Evolutionary conservation across 352 stramenopile species (phyloP), one percentile per base, ranked within the genome.

Genomic region (Phytophthora pistaciae): DNA sequence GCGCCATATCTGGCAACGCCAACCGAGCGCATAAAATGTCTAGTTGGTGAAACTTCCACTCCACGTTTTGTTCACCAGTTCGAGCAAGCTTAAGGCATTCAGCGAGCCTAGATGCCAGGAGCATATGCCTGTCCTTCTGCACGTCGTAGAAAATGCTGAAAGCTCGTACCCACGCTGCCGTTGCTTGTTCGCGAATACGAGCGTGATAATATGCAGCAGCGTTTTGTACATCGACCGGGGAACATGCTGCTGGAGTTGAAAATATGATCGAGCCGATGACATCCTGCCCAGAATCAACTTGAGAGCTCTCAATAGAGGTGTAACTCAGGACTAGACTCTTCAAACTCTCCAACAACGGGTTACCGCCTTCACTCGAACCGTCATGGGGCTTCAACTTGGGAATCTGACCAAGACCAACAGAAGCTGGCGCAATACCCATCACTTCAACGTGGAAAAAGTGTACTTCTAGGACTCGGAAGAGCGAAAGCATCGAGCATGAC

Each of bases 381-480:
- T 75, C 67, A 42, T 74, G 66, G 21, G 25, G 44, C 4, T 46
- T 57, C 2, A 64, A 10, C 31, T 74, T 79, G 2, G 77, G 16
- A 55, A 91, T 84, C 42, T 95, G 89, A 5, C 91, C 91, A 14
- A 97, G 64, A 31, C 91, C 91, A 49, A 97, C 91, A 2, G 89
- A 96, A 25, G 88, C 89, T 53, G 91, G 91, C 1, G 81, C 82
- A 44, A 92, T 91, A 0, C 80, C 84, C 70, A 87, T 82, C 14
- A 95, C 82, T 64, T 96, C 89, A 14, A 97, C 75, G 49, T 97
- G 87, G 54, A 96, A 97, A 44, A 97, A 85, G 50, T 97, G 84
- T 2, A 85, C 83, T 72, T 97, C 88, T 18, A 97, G 60, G 11
- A 90, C 74, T 27, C 88, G 84, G 55, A 96, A 81, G 11, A 95